phyloP scores from a whole-genome alignment of 495 filamentous ascomycete species.

The Penicillium lagena region DNA sequence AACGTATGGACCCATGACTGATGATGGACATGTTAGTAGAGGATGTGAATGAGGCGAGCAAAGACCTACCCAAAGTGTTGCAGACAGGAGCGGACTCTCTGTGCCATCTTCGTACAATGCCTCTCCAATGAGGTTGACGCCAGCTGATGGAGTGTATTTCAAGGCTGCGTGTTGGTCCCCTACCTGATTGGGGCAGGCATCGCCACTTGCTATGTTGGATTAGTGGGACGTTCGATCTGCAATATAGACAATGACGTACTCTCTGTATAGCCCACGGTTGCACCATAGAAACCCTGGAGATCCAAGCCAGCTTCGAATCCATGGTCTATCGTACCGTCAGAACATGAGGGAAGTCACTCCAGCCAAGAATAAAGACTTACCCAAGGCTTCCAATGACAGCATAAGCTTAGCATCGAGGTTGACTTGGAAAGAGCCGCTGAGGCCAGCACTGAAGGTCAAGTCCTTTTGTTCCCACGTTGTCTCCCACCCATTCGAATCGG shows the following conservation, averaged over 20 bases:
- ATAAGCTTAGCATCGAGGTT: conserved; percentile 21
- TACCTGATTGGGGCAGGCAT: conserved; percentile 4
- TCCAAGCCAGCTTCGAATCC: conserved; percentile 28
- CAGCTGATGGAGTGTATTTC: conserved; percentile 8
- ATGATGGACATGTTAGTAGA: too few species aligned
- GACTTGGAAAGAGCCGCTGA: conserved; percentile 13
- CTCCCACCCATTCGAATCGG: conserved; percentile 23
- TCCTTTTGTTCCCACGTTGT: conserved; percentile 15
- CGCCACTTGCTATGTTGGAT: conserved; percentile 8
- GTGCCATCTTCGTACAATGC: not conserved
- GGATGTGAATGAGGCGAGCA: too few species aligned
- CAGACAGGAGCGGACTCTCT: too few species aligned
- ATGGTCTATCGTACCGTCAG: conserved; percentile 8
- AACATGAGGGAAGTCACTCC: not conserved
- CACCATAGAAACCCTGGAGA: conserved; percentile 23
- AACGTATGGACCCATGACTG: too few species aligned
- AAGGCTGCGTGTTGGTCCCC: conserved; percentile 9
- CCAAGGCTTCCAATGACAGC: conserved; percentile 19
- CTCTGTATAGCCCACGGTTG: conserved; percentile 14
- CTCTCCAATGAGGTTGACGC: conserved; percentile 10
- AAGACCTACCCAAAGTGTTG: too few species aligned
- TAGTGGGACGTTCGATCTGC: not conserved
- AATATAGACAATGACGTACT: conserved; percentile 10
- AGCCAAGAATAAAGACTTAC: conserved; percentile 6
- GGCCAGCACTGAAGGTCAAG: conserved; percentile 18